These are phyloP conservation scores for Tolypocladium inflatum DNA, from an alignment of 2,329 filamentous ascomycete species.

Conservation along the genomic window DNA sequence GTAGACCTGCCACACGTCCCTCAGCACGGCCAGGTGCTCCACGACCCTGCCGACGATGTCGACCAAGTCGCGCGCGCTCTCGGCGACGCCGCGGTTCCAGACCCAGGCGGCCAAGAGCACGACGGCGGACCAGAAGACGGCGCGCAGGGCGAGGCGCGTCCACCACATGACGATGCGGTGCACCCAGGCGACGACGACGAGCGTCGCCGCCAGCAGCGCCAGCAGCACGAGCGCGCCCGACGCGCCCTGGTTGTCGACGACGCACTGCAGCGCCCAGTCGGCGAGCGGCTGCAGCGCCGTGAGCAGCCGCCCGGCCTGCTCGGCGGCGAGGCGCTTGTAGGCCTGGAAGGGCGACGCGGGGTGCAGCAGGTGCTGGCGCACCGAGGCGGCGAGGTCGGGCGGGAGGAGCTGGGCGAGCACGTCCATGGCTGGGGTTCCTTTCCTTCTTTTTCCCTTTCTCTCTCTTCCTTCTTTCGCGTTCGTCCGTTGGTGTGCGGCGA, in stretches of 20 bases:
- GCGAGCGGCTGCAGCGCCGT: conserved; percentile 28
- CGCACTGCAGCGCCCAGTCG: conserved; percentile 25
- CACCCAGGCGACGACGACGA: conserved; percentile 63
- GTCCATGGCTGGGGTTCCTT: conserved; percentile 15
- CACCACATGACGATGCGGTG: conserved; percentile 68
- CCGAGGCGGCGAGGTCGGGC: conserved; percentile 30
- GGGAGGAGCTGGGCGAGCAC: conserved; percentile 33
- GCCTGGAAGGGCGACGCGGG: conserved; percentile 34
- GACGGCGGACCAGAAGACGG: conserved; percentile 56
- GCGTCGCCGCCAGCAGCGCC: conserved; percentile 35
- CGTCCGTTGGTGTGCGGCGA: neutral
- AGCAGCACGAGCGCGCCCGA: conserved; percentile 22
- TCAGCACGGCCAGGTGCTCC: conserved; percentile 37
- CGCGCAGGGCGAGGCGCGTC: conserved; percentile 53
- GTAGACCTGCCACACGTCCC: conserved; percentile 46
- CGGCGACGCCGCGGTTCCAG: conserved; percentile 57
- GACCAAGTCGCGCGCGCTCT: conserved; percentile 49
- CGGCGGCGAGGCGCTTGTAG: conserved; percentile 22
- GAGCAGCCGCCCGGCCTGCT: conserved; percentile 17
- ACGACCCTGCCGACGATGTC: conserved; percentile 31
- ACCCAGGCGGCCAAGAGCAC: conserved; percentile 44
- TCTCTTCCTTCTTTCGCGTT: neutral
- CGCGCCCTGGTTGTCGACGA: conserved; percentile 24
- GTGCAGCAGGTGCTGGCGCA: conserved; percentile 38
- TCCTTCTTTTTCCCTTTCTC: neutral